These are phyloP conservation scores for Xylaria arbuscula DNA, from an alignment of 2,329 filamentous ascomycete genomes.

Conservation along the genomic window DNA sequence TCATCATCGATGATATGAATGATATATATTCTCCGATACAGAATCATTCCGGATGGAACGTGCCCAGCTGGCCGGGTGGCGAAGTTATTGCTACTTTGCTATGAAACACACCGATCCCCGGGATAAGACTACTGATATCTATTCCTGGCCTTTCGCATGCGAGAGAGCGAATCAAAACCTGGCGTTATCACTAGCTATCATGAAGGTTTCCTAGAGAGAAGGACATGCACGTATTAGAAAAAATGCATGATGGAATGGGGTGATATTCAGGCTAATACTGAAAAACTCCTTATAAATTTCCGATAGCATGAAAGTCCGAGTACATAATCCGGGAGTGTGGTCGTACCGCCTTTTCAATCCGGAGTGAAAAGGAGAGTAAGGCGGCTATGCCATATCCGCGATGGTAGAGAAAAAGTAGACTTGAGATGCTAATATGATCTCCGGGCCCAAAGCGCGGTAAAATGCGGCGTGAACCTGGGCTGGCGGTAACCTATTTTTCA, in stretches of 20 bases:
- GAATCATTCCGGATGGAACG: not conserved
- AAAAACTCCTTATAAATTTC: not conserved
- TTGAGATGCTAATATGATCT: conserved; percentile 19
- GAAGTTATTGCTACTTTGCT: not conserved
- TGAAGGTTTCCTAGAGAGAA: not conserved
- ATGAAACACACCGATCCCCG: conserved; percentile 30
- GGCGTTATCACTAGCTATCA: conserved; percentile 1
- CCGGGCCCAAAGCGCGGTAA: conserved; percentile 20
- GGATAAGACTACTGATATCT: conserved; percentile 9
- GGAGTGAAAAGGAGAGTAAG: not conserved
- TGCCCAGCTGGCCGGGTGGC: not conserved
- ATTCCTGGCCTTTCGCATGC: not conserved
- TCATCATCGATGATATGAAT: conserved; percentile 29
- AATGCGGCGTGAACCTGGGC: conserved; percentile 24
- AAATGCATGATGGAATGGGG: conserved; percentile 5
- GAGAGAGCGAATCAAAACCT: not conserved
- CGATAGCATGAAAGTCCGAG: not conserved
- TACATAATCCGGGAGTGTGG: not conserved
- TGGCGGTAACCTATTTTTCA: not conserved
- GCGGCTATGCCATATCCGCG: not conserved
- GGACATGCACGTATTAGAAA: not conserved
- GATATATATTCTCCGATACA: conserved; percentile 11
- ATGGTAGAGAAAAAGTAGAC: not conserved
- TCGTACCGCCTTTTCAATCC: not conserved
- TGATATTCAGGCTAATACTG: conserved; percentile 25